These are phyloP conservation scores for Xylariaceae sp. DNA, from an alignment of 2,329 filamentous ascomycete species.

Conservation along the genomic window DNA sequence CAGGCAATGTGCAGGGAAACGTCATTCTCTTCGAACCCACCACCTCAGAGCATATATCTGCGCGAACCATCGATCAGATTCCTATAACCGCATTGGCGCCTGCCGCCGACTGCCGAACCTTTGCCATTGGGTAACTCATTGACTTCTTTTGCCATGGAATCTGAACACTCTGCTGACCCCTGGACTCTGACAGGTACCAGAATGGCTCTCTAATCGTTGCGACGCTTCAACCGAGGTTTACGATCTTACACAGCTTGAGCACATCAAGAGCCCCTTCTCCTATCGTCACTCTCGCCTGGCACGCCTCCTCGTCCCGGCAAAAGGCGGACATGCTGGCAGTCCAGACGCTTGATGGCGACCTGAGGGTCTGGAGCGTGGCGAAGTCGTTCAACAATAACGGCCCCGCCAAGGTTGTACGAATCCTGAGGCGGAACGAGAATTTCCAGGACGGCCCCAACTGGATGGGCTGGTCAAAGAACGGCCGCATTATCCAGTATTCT, in stretches of 20 bases:
- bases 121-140: constrained; percentile 77
- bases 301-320: constrained; percentile 90
- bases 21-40: constrained; percentile 92
- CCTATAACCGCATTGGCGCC: constrained; percentile 92
- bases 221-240: constrained; percentile 84
- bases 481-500: constrained; percentile 85
- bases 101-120: constrained; percentile 82
- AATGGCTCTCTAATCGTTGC: constrained; percentile 93
- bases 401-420: constrained; percentile 80
- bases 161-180: constrained; percentile 14
- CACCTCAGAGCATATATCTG: constrained; percentile 86
- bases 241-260: constrained; percentile 85
- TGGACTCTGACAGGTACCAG: constrained; percentile 60
- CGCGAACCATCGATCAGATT: constrained; percentile 84
- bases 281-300: constrained; percentile 85
- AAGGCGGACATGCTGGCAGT: constrained; percentile 97
- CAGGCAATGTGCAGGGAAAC: constrained; percentile 87
- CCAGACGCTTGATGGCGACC: constrained; percentile 84
- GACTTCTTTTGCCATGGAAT: constrained; percentile 1
- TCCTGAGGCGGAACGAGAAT: constrained; percentile 74
- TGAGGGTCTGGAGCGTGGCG: constrained; percentile 93
- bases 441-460: constrained; percentile 75
- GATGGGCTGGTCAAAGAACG: constrained; percentile 98
- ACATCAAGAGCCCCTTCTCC: constrained; percentile 80
- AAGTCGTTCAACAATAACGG: constrained; percentile 69